Conservation (phyloP, 192 early-diverging fungal species). For the Coemansia sp. region DNA sequence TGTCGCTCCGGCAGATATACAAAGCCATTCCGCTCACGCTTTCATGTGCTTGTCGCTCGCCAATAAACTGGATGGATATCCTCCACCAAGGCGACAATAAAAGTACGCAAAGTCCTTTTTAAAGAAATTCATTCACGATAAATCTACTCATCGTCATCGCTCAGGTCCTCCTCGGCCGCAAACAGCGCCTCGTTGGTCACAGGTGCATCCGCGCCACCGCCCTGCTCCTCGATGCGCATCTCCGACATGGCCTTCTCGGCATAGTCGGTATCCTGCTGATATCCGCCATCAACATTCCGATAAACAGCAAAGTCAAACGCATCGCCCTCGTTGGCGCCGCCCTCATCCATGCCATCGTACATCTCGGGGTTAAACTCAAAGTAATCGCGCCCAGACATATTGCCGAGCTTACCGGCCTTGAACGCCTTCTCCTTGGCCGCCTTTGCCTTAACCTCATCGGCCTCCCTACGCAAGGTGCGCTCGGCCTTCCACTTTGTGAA, state of each 20-base stretch:
- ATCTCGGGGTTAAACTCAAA: constrained; percentile 97
- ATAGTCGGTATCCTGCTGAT: constrained; percentile 35
- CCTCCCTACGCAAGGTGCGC: constrained; percentile 69
- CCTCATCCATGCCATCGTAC: constrained; percentile 72
- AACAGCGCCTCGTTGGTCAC: constrained; percentile 24
- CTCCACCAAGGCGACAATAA: background rate
- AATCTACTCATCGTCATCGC: constrained; percentile 13
- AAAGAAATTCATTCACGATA: background rate
- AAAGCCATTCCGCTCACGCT: background rate
- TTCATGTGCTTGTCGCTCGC: background rate
- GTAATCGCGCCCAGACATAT: constrained; percentile 95
- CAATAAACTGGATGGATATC: background rate
- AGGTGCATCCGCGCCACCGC: background rate
- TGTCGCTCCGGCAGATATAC: background rate
- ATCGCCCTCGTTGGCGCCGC: constrained; percentile 58
- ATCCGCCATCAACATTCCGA: constrained; percentile 61
- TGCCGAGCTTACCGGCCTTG: constrained; percentile 84
- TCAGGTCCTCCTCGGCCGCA: constrained; percentile 25
- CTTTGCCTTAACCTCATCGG: constrained; percentile 61
- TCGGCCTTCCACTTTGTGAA: constrained; percentile 94
- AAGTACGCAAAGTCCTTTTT: too few species aligned
- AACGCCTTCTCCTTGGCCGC: constrained; percentile 80
- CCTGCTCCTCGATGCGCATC: background rate
- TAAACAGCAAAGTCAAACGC: constrained; percentile 81
- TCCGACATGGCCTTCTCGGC: constrained; percentile 1